phyloP scores from a whole-genome alignment of 2,329 filamentous ascomycete genomes.

The Aureobasidium sp. region DNA sequence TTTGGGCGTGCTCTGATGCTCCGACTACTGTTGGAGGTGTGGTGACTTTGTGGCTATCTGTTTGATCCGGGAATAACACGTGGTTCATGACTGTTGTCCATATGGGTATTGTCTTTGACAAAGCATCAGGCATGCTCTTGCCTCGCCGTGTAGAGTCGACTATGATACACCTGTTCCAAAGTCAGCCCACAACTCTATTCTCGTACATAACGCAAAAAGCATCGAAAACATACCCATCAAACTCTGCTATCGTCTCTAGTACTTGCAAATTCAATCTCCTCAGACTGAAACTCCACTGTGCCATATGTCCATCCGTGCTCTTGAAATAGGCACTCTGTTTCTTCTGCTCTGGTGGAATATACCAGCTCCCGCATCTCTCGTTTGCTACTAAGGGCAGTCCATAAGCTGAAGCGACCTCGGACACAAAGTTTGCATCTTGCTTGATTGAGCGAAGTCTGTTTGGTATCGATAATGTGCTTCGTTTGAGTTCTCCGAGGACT shows the following conservation, averaged over 20 bases:
- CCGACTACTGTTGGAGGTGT: slow-evolving; percentile 68
- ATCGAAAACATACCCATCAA: slow-evolving; percentile 54
- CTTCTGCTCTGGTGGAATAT: slow-evolving; percentile 62
- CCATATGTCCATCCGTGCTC: slow-evolving; percentile 89
- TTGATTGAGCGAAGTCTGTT: slow-evolving; percentile 78
- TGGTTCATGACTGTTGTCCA: slow-evolving; percentile 87
- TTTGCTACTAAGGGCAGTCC: slow-evolving; percentile 75
- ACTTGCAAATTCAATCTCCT: slow-evolving; percentile 79
- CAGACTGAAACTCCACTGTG: slow-evolving; percentile 84
- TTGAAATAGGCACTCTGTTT: slow-evolving; percentile 85
- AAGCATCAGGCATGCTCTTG: slow-evolving; percentile 91
- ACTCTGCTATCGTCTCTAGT: slow-evolving; percentile 56
- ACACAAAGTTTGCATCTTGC: slow-evolving; percentile 69
- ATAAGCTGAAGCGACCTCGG: slow-evolving; percentile 49
- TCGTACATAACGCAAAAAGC: neutral
- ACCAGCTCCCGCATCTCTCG: slow-evolving; percentile 95
- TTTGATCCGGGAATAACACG: slow-evolving; percentile 59
- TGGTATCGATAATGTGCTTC: slow-evolving; percentile 66
- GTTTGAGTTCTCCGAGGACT: slow-evolving; percentile 64
- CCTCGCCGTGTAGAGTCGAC: slow-evolving; percentile 90
- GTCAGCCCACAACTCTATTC: neutral
- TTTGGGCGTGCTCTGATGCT: slow-evolving; percentile 71
- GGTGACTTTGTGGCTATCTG: slow-evolving; percentile 49
- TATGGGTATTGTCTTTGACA: slow-evolving; percentile 88
- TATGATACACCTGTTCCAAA: slow-evolving; percentile 57